Evolutionary conservation across 2,329 filamentous ascomycete species (phyloP).

Genomic region (Neofusicoccum sp.): DNA sequence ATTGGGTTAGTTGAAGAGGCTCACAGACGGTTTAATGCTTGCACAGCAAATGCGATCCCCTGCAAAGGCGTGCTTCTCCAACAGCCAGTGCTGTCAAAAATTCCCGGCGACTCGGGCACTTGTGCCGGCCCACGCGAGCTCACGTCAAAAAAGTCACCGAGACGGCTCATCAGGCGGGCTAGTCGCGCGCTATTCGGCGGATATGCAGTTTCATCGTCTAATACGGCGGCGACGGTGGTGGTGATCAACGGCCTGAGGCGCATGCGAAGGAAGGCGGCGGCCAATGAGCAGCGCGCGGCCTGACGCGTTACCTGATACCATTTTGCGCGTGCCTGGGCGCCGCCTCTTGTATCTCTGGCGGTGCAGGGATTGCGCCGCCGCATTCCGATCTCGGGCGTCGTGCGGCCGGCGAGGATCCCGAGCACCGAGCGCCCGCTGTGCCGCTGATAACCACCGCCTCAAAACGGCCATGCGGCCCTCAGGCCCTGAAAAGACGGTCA

Average conservation of each 20-base stretch:
- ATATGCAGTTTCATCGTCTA: not conserved
- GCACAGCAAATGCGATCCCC: not conserved
- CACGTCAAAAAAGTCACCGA: not conserved
- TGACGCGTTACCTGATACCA: not conserved
- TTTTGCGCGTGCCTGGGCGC: constrained; percentile 8
- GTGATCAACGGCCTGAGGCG: constrained; percentile 9
- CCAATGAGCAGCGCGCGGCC: not conserved
- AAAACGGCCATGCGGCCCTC: not conserved
- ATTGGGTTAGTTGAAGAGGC: constrained; percentile 1
- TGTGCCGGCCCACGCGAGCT: not conserved
- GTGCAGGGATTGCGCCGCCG: not conserved
- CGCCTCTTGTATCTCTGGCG: constrained; percentile 9
- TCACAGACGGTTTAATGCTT: not conserved
- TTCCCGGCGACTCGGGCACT: not conserved
- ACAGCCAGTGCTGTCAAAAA: not conserved
- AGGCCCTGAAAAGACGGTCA: not conserved
- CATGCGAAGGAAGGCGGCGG: not conserved
- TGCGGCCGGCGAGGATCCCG: not conserved
- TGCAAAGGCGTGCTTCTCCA: not conserved
- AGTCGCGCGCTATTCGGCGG: not conserved
- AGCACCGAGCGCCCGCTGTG: constrained; percentile 5
- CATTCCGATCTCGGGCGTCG: not conserved
- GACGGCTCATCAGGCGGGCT: not conserved
- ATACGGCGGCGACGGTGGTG: constrained; percentile 1
- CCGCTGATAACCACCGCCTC: constrained; percentile 13